Evolutionary conservation across 2,329 filamentous ascomycete genomes (phyloP), one percentile per base, ranked within the genome.

Genomic region (Falciphora oryzae): DNA sequence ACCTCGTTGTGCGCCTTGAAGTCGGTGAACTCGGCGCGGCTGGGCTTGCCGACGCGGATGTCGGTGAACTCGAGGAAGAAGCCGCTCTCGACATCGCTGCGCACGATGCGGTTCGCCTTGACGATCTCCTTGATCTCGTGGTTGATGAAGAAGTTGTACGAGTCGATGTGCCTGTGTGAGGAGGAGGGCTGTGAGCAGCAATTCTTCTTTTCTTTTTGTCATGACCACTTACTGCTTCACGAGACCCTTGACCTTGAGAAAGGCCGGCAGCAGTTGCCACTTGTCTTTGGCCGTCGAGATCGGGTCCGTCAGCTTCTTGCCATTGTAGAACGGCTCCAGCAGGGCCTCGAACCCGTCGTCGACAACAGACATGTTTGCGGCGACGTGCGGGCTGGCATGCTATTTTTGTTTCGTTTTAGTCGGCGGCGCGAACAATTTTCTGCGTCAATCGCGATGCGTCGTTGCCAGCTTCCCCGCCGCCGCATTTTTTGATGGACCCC

Each of bases 61-160:
- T 97, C 92, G 67, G 90, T 92, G 72, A 96, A 93, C 82, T 95
- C 92, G 70, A 98, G 88, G 81, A 91, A 96, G 75, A 98, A 98
- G 69, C 90, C 90, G 68, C 90, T 91, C 73, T 98, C 93, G 59
- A 95, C 91, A 80, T 98, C 94, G 76, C 93, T 97, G 69, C 90
- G 87, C 68, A 99, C 91, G 57, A 88, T 89, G 61, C 90, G 88
- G 75, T 97, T 98, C 63, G 94, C 91, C 74, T 92, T 89, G 69
- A 99, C 90, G 70, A 99, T 99, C 72, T 97, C 93, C 79, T 97
- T 97, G 75, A 99, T 88, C 74, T 98, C 93, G 65, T 96, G 90
- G 71, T 99, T 92, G 69, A 97, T 90, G 71, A 99, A 98, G 79
- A 95, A 97, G 79, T 99, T 97, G 83, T 96, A 99, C 29, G 95